A percentile compares a stretch with the other conserved stretches of the same genome.
Evolutionary conservation across 139 green algal species (phyloP).

Genomic region (Trebouxia sp.): DNA sequence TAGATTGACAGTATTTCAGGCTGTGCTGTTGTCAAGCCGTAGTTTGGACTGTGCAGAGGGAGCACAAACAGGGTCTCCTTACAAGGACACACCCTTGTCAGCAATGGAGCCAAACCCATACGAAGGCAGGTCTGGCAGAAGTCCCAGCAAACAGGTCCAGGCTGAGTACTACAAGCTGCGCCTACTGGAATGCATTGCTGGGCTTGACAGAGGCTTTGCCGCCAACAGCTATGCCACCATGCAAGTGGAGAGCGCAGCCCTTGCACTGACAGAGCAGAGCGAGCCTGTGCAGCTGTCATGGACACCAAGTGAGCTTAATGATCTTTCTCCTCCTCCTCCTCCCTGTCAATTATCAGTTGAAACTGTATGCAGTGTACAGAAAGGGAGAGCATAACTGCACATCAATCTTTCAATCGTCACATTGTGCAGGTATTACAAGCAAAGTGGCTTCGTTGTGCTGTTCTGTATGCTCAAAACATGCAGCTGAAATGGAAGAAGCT

Average conservation of each 20-base stretch:
- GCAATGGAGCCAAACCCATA: conserved; percentile 1
- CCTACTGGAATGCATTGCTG: conserved; percentile 31
- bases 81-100: background rate
- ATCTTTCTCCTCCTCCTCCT: too few relatives aligned
- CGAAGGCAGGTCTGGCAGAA: background rate
- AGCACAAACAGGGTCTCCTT: background rate
- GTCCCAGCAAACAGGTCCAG: background rate
- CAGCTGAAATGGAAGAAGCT: too few relatives aligned
- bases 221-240: conserved; percentile 21
- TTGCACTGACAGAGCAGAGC: conserved; percentile 2
- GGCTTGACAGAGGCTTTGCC: conserved; percentile 42
- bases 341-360: background rate
- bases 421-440: too few relatives aligned
- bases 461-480: too few relatives aligned
- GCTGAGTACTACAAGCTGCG: conserved; percentile 33
- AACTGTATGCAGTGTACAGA: background rate
- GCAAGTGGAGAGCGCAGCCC: conserved; percentile 29
- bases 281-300: conserved; percentile 21
- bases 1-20: too few relatives aligned
- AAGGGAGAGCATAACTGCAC: background rate
- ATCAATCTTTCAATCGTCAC: too few relatives aligned
- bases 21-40: too few relatives aligned
- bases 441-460: too few relatives aligned
- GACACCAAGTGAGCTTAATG: conserved; percentile 11
- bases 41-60: too few relatives aligned